phyloP scores from a whole-genome alignment of 129 eudicot species.

The sunflower (Helianthus annuus) region HanXRQr2.0-SUNRISE NC_035433.2:52397613-52398112 shows the following conservation, averaged over 20 bases:
- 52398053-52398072: too few relatives aligned
- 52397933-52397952: conserved; percentile 23
- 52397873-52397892: conserved; percentile 37
- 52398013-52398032: conserved; percentile 7
- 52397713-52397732: conserved; percentile 70
- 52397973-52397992: conserved; percentile 9
- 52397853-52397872: conserved; percentile 29
- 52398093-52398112: too few relatives aligned
- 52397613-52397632: conserved; percentile 65
- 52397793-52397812: conserved; percentile 46
- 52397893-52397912: not conserved
- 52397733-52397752: conserved; percentile 86
- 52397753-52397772: conserved; percentile 81
- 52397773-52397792: conserved; percentile 81
- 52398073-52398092: too few relatives aligned
- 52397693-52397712: conserved; percentile 78
- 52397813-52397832: conserved; percentile 28
- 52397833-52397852: conserved; percentile 12
- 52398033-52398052: not conserved
- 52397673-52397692: conserved; percentile 75
- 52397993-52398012: not conserved
- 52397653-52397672: conserved; percentile 66
- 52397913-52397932: conserved; percentile 23
- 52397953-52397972: conserved; percentile 18
- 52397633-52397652: conserved; percentile 66